Evolutionary conservation across 768 basidiomycete species (phyloP), one percentile per base, ranked within the genome.

Genomic region (Neoboletus magnificus): DNA sequence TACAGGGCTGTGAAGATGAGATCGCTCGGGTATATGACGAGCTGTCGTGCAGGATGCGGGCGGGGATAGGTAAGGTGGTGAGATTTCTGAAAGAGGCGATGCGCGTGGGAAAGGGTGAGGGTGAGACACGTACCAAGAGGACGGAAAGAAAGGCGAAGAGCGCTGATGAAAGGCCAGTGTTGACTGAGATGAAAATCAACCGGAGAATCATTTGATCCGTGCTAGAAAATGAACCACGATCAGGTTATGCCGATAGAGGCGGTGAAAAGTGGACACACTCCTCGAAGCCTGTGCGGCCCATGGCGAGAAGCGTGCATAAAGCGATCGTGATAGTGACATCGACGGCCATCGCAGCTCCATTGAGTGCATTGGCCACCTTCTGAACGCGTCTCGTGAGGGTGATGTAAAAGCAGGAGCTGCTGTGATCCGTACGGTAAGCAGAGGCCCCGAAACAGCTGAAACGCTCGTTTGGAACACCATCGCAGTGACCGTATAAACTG

Each of bases 1-100:
- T 67, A 73, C 37, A 72, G 18, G 6, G 63, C 65, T 16, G 51
- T 58, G 48, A 62, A 59, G 46, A 65, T 56, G 50, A 63, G 59
- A 37, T 68, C 48, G 48, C 53, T 55, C 12, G 67, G 68, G 23
- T 64, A 67, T 48, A 63, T 25, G 35, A 65, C 58, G 6, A 66
- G 55, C 66, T 68, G 47, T 12, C 29, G 27, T n/a, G 46, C 7
- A 8, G 16, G 15, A 23, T 4, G 27, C 11, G 12, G 30, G 30
- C 1, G 30, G 30, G 27, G 27, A 27, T 27, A 27, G 5, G n/a
- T n/a, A n/a, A 45, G 30, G 22, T 39, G 39, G n/a, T 57, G 36
- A 58, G 33, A 33, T 13, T 22, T 9, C 16, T 4, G 15, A 11
- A 18, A 37, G 25, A 44, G 30, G 11, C n/a, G 23, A 20, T 49